Conservation (phyloP, 768 basidiomycete genomes). For the Hericium rajendrae region DNA sequence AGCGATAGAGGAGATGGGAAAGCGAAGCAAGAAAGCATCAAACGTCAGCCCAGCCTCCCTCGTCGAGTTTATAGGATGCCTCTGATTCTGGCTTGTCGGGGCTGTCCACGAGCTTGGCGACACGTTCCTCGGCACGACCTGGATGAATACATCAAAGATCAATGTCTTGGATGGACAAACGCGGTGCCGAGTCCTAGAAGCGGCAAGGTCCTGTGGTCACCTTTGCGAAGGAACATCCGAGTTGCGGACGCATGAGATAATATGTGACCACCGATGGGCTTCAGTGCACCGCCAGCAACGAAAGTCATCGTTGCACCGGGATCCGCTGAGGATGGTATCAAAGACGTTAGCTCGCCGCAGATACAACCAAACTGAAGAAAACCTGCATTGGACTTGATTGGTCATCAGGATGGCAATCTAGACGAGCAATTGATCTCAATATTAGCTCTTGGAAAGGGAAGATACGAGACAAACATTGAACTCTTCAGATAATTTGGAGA, state of each 20-base stretch:
- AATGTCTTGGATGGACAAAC: neutral
- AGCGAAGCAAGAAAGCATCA: slow-evolving; percentile 24
- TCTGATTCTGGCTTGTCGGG: slow-evolving; percentile 86
- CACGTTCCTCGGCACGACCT: slow-evolving; percentile 87
- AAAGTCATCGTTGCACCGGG: slow-evolving; percentile 95
- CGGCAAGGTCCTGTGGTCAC: slow-evolving; percentile 22
- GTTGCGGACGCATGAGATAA: slow-evolving; percentile 84
- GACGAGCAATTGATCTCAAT: slow-evolving; percentile 8
- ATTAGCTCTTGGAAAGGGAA: neutral
- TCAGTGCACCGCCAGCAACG: slow-evolving; percentile 86
- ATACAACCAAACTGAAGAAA: neutral
- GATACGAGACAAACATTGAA: slow-evolving; percentile 52
- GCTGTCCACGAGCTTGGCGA: slow-evolving; percentile 84
- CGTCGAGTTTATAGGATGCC: slow-evolving; percentile 84
- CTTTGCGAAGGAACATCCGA: slow-evolving; percentile 81
- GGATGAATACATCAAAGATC: neutral
- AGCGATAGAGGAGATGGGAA: neutral
- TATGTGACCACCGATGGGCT: slow-evolving; percentile 87
- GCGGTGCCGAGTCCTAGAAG: too few species aligned
- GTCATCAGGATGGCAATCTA: slow-evolving; percentile 83
- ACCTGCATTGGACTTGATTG: slow-evolving; percentile 83
- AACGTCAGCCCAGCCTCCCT: slow-evolving; percentile 85
- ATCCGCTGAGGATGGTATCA: slow-evolving; percentile 40
- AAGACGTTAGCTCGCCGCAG: neutral
- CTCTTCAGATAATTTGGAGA: slow-evolving; percentile 88